Conservation (phyloP, 768 basidiomycete genomes). For the Kondoa subrosea region DNA sequence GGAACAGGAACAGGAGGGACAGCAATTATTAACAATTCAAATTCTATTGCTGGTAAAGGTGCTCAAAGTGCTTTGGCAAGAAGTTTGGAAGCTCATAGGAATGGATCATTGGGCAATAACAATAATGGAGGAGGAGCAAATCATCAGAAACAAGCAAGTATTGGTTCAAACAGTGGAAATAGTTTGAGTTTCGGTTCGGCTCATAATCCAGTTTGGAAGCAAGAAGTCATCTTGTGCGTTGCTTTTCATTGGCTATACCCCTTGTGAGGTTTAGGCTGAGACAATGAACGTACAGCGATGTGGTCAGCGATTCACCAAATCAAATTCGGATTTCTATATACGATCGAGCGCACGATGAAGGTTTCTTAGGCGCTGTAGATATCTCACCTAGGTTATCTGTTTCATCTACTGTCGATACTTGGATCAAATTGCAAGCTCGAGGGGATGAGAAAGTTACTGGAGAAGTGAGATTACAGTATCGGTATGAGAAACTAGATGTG, state of each 20-base stretch:
- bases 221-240: slow-evolving; percentile 91
- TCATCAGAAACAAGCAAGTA: slow-evolving; percentile 9
- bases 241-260: background rate
- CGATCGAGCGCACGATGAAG: slow-evolving; percentile 62
- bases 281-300: background rate
- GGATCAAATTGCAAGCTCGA: slow-evolving; percentile 49
- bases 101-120: background rate
- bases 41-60: background rate
- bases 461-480: slow-evolving; percentile 85
- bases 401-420: slow-evolving; percentile 73
- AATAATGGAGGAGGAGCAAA: background rate
- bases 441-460: slow-evolving; percentile 60
- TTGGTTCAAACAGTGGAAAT: background rate
- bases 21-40: background rate
- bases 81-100: slow-evolving; percentile 4
- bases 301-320: slow-evolving; percentile 74
- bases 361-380: slow-evolving; percentile 77
- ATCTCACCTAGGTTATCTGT: slow-evolving; percentile 51
- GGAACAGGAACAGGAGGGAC: background rate
- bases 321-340: slow-evolving; percentile 76
- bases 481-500: slow-evolving; percentile 80
- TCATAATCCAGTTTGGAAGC: slow-evolving; percentile 94
- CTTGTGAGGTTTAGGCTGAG: background rate
- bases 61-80: slow-evolving; percentile 7
- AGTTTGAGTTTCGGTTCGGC: slow-evolving; percentile 20